A percentile compares a stretch with the other conserved stretches of the same genome.
Conservation (phyloP, 1,284 basidiomycete species). For the Paramarasmius palmivorus region DNA sequence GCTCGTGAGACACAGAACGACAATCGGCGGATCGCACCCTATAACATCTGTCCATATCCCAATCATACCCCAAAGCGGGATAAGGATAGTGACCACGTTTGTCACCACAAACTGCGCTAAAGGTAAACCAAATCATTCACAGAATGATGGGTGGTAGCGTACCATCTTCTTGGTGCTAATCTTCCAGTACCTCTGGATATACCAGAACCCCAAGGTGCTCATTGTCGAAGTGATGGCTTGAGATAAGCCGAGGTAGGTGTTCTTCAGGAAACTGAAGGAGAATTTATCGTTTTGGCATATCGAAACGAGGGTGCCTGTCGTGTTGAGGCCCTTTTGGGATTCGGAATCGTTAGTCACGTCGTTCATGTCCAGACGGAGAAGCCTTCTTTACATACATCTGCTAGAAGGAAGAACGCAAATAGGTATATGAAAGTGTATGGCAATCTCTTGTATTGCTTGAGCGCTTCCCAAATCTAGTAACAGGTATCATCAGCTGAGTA, state of each 20-base stretch:
- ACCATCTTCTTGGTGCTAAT: conserved; percentile 80
- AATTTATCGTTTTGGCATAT: conserved; percentile 84
- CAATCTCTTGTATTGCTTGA: conserved; percentile 69
- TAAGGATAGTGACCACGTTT: conserved; percentile 73
- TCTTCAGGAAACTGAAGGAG: conserved; percentile 68
- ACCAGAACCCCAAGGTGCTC: conserved; percentile 78
- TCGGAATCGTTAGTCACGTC: not conserved
- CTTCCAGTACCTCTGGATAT: conserved; percentile 76
- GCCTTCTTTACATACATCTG: conserved; percentile 52
- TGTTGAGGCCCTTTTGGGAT: conserved; percentile 64
- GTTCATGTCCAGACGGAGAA: conserved; percentile 1
- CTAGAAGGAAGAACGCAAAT: conserved; percentile 74
- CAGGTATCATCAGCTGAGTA: not conserved
- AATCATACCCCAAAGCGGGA: conserved; percentile 86
- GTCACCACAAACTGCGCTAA: conserved; percentile 66
- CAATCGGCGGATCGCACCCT: conserved; percentile 44
- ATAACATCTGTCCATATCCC: conserved; percentile 79
- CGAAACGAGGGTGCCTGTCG: conserved; percentile 72
- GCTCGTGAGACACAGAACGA: not conserved
- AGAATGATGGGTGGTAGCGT: conserved; percentile 11
- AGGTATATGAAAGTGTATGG: conserved; percentile 80
- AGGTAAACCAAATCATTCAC: not conserved
- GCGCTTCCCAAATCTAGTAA: conserved; percentile 70
- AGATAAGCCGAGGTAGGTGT: conserved; percentile 74
- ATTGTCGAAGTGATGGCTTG: conserved; percentile 73